A percentile compares a stretch with the other conserved stretches of the same genome.
Evolutionary conservation across 2,329 filamentous ascomycete genomes (phyloP).

Genomic region (Fusarium temperatum): DNA sequence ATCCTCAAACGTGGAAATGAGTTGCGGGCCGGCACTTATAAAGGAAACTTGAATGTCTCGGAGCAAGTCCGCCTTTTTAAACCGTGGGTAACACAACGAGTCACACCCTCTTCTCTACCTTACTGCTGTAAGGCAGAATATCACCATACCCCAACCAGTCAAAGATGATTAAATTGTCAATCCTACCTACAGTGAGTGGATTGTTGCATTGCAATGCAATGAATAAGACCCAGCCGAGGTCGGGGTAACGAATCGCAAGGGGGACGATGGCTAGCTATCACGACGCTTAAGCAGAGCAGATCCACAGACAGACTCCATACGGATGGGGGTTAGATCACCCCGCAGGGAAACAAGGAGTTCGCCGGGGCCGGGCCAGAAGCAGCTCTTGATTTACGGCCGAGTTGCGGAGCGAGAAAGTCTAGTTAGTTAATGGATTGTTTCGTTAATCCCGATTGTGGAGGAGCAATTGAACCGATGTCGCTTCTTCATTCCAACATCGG

Average conservation of each 20-base stretch:
- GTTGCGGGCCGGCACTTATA: conserved; percentile 18
- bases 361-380: background rate
- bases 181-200: conserved; percentile 9
- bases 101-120: conserved; percentile 5
- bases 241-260: conserved; percentile 14
- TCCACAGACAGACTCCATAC: conserved; percentile 1
- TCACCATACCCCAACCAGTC: background rate
- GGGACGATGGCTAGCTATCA: conserved; percentile 6
- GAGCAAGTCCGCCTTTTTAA: conserved; percentile 15
- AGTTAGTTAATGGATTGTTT: background rate
- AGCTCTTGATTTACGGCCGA: conserved; percentile 23
- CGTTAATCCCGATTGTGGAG: background rate
- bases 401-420: conserved; percentile 12
- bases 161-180: conserved; percentile 17
- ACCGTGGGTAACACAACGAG: conserved; percentile 5
- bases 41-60: conserved; percentile 25
- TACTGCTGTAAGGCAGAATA: background rate
- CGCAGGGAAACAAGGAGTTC: conserved; percentile 24
- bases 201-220: background rate
- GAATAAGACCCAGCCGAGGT: conserved; percentile 29
- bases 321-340: conserved; percentile 18
- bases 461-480: conserved; percentile 26
- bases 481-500: conserved; percentile 21
- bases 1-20: conserved; percentile 3
- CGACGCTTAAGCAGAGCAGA: conserved; percentile 2